Conservation (phyloP, 1,284 basidiomycete genomes). For the Rhizoctonia solani region DNA sequence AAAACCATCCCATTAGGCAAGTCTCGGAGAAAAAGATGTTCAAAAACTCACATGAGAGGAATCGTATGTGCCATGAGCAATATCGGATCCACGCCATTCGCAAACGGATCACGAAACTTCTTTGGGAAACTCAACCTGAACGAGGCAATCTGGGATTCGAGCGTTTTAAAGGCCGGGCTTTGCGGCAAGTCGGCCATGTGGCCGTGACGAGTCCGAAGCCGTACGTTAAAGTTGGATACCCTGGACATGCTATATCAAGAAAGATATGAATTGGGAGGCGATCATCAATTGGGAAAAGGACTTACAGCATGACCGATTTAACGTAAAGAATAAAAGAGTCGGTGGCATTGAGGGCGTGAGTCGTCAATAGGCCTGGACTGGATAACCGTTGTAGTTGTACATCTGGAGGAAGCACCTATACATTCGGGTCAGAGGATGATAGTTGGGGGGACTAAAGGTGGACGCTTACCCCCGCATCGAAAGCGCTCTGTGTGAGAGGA, state of each 20-base stretch:
- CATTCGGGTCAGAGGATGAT: not conserved
- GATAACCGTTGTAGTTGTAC: conserved; percentile 22
- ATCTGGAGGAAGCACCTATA: conserved; percentile 17
- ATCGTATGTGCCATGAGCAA: conserved; percentile 22
- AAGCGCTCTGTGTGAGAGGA: not conserved
- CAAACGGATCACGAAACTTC: conserved; percentile 18
- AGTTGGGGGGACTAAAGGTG: not conserved
- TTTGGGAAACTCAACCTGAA: conserved; percentile 23
- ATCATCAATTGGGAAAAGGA: not conserved
- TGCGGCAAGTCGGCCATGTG: conserved; percentile 4
- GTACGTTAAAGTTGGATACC: conserved; percentile 23
- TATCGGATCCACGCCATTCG: conserved; percentile 3
- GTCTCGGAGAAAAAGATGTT: not conserved
- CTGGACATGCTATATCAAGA: conserved; percentile 5
- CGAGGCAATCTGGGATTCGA: conserved; percentile 25
- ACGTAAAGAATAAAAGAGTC: conserved; percentile 20
- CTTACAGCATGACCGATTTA: conserved; percentile 15
- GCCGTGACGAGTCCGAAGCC: conserved; percentile 12
- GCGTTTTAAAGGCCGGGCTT: conserved; percentile 21
- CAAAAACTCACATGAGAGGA: conserved; percentile 5
- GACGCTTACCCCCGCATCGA: conserved; percentile 22
- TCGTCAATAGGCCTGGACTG: conserved; percentile 11
- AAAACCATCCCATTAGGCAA: not conserved
- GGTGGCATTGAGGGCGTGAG: not conserved
- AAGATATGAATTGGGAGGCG: not conserved